phyloP scores from a whole-genome alignment of 805 yeast genomes.

The Candida caryicola region DNA sequence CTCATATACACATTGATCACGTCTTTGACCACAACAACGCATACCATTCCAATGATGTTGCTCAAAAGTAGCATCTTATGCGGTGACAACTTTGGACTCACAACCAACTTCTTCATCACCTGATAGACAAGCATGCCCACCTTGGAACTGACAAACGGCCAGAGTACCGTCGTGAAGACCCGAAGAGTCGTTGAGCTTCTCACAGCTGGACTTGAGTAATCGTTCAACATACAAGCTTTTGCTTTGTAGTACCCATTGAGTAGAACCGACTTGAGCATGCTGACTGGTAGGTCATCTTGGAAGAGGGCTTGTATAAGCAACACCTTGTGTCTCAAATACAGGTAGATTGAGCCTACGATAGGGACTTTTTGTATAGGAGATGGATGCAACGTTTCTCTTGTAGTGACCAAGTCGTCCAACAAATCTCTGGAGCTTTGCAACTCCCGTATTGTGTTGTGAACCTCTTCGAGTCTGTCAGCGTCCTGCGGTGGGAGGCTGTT shows the following conservation, averaged over 20 bases:
- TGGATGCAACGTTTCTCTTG: background rate
- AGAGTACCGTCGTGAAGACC: constrained; percentile 31
- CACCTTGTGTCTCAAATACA: constrained; percentile 2
- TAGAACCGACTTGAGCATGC: constrained; percentile 5
- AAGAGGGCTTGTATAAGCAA: constrained; percentile 2
- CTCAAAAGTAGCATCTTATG: constrained; percentile 25
- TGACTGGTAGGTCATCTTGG: constrained; percentile 1
- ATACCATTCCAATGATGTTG: constrained; percentile 31
- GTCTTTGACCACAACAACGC: constrained; percentile 37
- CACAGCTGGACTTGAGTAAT: constrained; percentile 28
- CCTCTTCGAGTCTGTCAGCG: constrained; percentile 22
- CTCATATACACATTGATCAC: constrained; percentile 27
- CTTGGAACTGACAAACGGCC: constrained; percentile 40
- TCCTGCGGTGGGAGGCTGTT: constrained; percentile 23
- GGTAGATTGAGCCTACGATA: background rate
- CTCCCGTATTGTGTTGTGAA: constrained; percentile 9
- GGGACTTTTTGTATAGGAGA: background rate
- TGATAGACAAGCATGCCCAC: constrained; percentile 25
- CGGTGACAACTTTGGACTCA: constrained; percentile 6
- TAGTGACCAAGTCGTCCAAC: background rate
- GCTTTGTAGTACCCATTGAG: constrained; percentile 19
- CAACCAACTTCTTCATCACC: constrained; percentile 5
- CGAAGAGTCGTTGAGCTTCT: constrained; percentile 24
- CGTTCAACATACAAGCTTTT: constrained; percentile 34
- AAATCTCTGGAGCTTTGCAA: background rate